Percentiles rank a stretch among this genome's conserved stretches.
Conservation (phyloP, 768 basidiomycete species). For the Candolleomyces eurysporus region DNA sequence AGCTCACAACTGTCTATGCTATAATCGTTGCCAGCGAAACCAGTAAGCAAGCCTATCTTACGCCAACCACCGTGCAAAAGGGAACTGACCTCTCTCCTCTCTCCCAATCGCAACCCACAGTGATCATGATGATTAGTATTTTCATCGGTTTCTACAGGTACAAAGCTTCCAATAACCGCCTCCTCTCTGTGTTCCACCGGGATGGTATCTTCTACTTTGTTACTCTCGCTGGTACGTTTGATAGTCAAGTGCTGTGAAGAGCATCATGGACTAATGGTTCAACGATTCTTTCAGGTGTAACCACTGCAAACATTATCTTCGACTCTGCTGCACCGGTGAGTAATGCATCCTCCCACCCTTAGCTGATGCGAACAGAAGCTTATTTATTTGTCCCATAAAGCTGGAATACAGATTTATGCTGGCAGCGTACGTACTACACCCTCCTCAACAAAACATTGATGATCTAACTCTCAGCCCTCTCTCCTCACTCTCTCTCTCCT, state of each 20-base stretch:
- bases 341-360: neutral
- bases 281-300: neutral
- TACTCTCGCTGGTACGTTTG: neutral
- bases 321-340: neutral
- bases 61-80: too few relatives aligned
- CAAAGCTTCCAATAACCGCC: neutral
- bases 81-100: too few relatives aligned
- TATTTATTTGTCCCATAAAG: neutral
- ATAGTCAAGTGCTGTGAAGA: neutral
- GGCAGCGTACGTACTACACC: neutral
- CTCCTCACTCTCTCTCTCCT: neutral
- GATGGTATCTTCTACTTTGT: conserved; percentile 2
- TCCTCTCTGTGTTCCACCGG: neutral
- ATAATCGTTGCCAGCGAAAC: conserved; percentile 1
- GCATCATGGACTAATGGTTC: neutral
- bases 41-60: neutral
- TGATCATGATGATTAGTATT: neutral
- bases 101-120: too few relatives aligned
- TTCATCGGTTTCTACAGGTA: neutral
- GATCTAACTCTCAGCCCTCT: neutral
- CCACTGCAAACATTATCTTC: conserved; percentile 1
- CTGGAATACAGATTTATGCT: neutral
- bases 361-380: neutral
- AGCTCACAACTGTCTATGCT: neutral
- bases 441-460: too few relatives aligned